Evolutionary conservation across 2,329 filamentous ascomycete species (phyloP).

Genomic region (Hypoxylon sp.): DNA sequence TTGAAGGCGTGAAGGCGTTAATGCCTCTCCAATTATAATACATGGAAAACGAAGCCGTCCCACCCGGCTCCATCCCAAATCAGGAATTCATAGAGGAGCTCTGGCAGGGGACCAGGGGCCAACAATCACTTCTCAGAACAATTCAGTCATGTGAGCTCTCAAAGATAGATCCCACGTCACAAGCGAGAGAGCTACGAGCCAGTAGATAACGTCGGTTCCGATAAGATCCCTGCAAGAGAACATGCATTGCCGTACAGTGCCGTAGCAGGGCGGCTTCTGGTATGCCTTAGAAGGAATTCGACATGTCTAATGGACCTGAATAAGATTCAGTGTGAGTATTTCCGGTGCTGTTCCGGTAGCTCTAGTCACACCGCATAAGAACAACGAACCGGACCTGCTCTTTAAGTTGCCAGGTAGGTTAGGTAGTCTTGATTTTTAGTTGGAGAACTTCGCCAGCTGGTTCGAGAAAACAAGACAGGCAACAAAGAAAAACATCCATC

Average conservation of each 20-base stretch:
- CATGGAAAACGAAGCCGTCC: constrained; percentile 12
- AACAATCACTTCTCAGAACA: constrained; percentile 27
- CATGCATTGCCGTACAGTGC: constrained; percentile 19
- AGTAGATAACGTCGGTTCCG: constrained; percentile 19
- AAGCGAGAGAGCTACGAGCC: constrained; percentile 20
- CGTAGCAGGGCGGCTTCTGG: constrained; percentile 21
- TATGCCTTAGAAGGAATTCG: constrained; percentile 11
- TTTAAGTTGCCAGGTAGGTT: too few species aligned
- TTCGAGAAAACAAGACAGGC: neutral
- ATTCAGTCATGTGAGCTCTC: constrained; percentile 36
- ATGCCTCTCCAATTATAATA: constrained; percentile 1
- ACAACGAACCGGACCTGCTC: constrained; percentile 19
- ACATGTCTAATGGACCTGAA: constrained; percentile 1
- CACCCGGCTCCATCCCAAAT: constrained; percentile 32
- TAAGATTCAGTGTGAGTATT: constrained; percentile 9
- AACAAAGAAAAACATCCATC: neutral
- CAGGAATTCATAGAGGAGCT: constrained; percentile 24
- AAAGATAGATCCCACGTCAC: constrained; percentile 40
- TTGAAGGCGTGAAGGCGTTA: neutral
- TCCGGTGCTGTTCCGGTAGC: constrained; percentile 26
- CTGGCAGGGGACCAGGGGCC: constrained; percentile 13
- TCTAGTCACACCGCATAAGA: constrained; percentile 37
- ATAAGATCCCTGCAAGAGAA: constrained; percentile 23
- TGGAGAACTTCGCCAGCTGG: constrained; percentile 1
- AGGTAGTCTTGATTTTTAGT: constrained; percentile 9